Conservation (phyloP, 495 filamentous ascomycete species). For the Xylona heveae region DNA sequence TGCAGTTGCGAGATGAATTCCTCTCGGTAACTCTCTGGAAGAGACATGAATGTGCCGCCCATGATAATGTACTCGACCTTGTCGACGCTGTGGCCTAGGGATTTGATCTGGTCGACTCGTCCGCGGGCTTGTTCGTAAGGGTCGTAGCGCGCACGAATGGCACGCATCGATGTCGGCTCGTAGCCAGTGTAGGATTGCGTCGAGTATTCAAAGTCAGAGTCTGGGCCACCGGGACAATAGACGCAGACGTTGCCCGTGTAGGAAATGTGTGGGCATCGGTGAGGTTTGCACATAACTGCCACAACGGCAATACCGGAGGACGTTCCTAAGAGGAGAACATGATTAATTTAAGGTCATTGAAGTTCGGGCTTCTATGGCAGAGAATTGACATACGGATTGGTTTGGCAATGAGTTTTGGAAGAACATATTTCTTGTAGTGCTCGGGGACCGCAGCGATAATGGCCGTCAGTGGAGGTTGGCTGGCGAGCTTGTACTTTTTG, state of each 20-base stretch:
- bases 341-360: neutral
- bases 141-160: constrained; percentile 91
- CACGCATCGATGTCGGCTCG: constrained; percentile 94
- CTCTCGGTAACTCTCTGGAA: constrained; percentile 71
- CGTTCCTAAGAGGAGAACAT: constrained; percentile 28
- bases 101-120: constrained; percentile 87
- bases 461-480: constrained; percentile 76
- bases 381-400: constrained; percentile 71
- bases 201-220: constrained; percentile 96
- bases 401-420: constrained; percentile 88
- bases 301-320: constrained; percentile 98
- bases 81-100: constrained; percentile 86
- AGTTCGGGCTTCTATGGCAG: neutral
- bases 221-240: constrained; percentile 92
- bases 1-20: constrained; percentile 89
- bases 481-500: constrained; percentile 72
- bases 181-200: constrained; percentile 98
- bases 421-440: constrained; percentile 97
- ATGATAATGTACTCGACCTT: constrained; percentile 99
- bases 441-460: constrained; percentile 96
- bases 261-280: constrained; percentile 91
- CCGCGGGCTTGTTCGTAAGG: constrained; percentile 95
- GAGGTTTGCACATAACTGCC: constrained; percentile 98
- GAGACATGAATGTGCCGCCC: constrained; percentile 97
- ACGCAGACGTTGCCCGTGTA: constrained; percentile 98